Conservation (phyloP, 208 protist species). For the Balamuthia mandrillaris region DNA sequence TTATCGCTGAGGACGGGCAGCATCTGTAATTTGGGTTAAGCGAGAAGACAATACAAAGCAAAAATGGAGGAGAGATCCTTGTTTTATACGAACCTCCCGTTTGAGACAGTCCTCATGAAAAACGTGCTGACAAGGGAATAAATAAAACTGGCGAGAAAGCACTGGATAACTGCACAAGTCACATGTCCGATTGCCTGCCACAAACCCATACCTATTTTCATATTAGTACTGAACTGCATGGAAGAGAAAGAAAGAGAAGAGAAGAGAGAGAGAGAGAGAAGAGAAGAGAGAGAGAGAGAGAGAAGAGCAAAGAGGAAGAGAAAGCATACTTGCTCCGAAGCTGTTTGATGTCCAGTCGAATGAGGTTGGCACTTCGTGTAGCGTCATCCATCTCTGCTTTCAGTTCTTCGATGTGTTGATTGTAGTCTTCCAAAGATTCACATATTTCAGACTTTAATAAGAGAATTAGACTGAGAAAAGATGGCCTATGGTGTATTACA, state of each 20-base stretch:
- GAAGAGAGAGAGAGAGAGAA: slow-evolving; percentile 4
- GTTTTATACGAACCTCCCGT: slow-evolving; percentile 29
- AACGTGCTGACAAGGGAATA: slow-evolving; percentile 75
- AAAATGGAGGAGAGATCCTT: neutral
- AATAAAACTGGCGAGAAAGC: slow-evolving; percentile 65
- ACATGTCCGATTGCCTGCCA: slow-evolving; percentile 80
- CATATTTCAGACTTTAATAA: slow-evolving; percentile 80
- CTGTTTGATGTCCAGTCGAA: slow-evolving; percentile 84
- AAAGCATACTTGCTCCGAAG: slow-evolving; percentile 58
- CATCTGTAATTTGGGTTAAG: neutral
- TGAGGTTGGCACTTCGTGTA: slow-evolving; percentile 77
- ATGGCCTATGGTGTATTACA: neutral
- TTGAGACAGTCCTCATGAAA: slow-evolving; percentile 74
- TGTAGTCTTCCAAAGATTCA: slow-evolving; percentile 83
- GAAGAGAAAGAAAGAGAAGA: neutral
- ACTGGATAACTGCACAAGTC: slow-evolving; percentile 74
- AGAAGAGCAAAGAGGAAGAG: neutral
- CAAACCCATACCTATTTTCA: slow-evolving; percentile 79
- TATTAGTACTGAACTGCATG: slow-evolving; percentile 13
- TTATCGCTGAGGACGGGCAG: neutral
- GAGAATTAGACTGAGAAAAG: neutral
- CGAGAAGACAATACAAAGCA: neutral
- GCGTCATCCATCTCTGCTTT: slow-evolving; percentile 82
- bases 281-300: neutral
- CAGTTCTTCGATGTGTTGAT: slow-evolving; percentile 77